Percentiles rank a stretch among this genome's conserved stretches.
Conservation (phyloP, 2,329 filamentous ascomycete species). For the Atkinsonella hypoxylon region DNA sequence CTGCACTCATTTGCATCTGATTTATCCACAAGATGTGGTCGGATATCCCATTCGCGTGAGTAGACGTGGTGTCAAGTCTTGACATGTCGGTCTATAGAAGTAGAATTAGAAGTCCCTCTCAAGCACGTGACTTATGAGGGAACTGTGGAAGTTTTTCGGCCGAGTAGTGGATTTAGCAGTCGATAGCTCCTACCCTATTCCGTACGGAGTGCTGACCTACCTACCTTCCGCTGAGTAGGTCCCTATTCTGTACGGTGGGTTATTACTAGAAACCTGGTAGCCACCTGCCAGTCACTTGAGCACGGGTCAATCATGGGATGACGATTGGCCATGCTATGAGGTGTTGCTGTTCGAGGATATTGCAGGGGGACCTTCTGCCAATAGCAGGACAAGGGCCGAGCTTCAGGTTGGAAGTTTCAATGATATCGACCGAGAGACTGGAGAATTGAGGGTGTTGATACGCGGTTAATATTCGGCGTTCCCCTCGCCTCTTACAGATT, state of each 20-base stretch:
- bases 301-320: conserved; percentile 18
- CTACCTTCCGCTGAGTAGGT: too few species aligned
- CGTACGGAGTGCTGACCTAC: too few species aligned
- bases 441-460: background rate
- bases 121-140: background rate
- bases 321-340: conserved; percentile 18
- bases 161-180: too few species aligned
- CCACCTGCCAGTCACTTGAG: conserved; percentile 8
- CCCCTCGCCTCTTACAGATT: background rate
- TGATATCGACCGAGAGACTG: background rate
- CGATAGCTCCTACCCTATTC: too few species aligned
- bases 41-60: background rate
- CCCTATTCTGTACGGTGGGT: too few species aligned
- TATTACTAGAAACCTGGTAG: too few species aligned
- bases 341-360: background rate
- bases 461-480: conserved; percentile 4
- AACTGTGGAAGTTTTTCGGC: too few species aligned
- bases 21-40: background rate
- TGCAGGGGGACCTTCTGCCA: background rate
- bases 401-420: too few species aligned
- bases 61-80: background rate
- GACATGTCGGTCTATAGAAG: background rate
- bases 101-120: background rate
- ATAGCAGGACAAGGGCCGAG: background rate
- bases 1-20: background rate